Percentiles rank a stretch among this genome's conserved stretches.
These are phyloP conservation scores for Ascoidea tarda DNA, from an alignment of 805 yeast species.

Conservation along the genomic window DNA sequence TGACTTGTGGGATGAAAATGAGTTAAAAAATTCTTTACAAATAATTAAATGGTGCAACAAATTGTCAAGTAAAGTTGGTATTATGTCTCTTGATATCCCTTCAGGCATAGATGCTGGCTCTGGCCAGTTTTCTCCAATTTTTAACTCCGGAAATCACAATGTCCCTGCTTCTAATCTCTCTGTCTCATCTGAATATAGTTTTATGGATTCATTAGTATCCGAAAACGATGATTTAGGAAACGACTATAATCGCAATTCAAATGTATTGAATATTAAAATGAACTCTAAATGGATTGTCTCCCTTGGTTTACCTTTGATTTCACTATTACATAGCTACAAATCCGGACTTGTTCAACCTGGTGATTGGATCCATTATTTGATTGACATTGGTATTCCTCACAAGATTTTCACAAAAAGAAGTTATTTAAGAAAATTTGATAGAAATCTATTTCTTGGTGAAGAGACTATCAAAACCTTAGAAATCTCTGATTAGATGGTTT, in stretches of 20 bases:
- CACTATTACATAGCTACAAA: slow-evolving; percentile 44
- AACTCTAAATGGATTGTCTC: slow-evolving; percentile 48
- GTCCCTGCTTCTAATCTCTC: too few species aligned
- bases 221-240: not conserved
- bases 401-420: slow-evolving; percentile 29
- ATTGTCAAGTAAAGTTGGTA: slow-evolving; percentile 24
- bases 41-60: slow-evolving; percentile 58
- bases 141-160: not conserved
- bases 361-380: slow-evolving; percentile 41
- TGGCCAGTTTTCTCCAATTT: slow-evolving; percentile 27
- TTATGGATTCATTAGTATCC: not conserved
- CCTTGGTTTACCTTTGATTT: slow-evolving; percentile 59
- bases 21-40: slow-evolving; percentile 23
- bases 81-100: slow-evolving; percentile 66
- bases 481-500: not conserved
- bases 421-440: slow-evolving; percentile 33
- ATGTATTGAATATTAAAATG: slow-evolving; percentile 21
- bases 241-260: slow-evolving; percentile 5
- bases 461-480: slow-evolving; percentile 4
- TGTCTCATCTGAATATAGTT: too few species aligned
- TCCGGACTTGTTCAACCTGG: slow-evolving; percentile 33
- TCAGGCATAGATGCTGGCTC: slow-evolving; percentile 77
- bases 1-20: slow-evolving; percentile 30
- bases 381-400: slow-evolving; percentile 62
- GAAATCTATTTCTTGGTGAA: slow-evolving; percentile 7